phyloP scores from a whole-genome alignment of 2,329 filamentous ascomycete species.

The Phaeoacremonium minimum region DNA sequence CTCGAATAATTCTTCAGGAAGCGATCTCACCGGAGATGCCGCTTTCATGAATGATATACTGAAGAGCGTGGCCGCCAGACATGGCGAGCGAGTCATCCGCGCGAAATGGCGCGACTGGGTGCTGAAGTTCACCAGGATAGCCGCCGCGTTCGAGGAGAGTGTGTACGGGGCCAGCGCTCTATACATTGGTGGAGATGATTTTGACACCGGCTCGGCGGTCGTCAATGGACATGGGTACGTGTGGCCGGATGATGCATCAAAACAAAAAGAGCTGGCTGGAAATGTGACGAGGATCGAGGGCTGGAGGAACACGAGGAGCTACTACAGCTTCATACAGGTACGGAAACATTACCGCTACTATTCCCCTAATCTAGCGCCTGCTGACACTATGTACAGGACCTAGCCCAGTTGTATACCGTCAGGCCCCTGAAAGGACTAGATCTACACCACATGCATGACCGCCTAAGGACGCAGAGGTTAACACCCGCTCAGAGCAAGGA shows the following conservation, averaged over 20 bases:
- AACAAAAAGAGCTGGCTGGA: slow-evolving; percentile 81
- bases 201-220: slow-evolving; percentile 51
- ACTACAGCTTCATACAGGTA: slow-evolving; percentile 91
- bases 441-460: slow-evolving; percentile 87
- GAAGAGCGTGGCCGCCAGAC: slow-evolving; percentile 76
- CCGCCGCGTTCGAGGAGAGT: slow-evolving; percentile 89
- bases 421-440: slow-evolving; percentile 77
- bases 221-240: slow-evolving; percentile 87
- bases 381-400: slow-evolving; percentile 41
- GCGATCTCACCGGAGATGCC: slow-evolving; percentile 78
- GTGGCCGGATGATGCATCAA: slow-evolving; percentile 79
- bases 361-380: too few species aligned
- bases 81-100: slow-evolving; percentile 85
- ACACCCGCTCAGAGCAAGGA: slow-evolving; percentile 71
- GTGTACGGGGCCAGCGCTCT: slow-evolving; percentile 92
- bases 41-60: slow-evolving; percentile 86
- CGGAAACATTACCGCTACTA: too few species aligned
- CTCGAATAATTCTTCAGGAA: slow-evolving; percentile 30
- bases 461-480: slow-evolving; percentile 77
- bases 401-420: slow-evolving; percentile 59
- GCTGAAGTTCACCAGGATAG: slow-evolving; percentile 86
- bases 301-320: slow-evolving; percentile 92
- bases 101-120: slow-evolving; percentile 95
- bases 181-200: slow-evolving; percentile 75
- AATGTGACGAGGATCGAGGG: slow-evolving; percentile 93